Evolutionary conservation across 2,329 filamentous ascomycete species (phyloP).

Genomic region (Tolypocladium ophioglossoides): DNA sequence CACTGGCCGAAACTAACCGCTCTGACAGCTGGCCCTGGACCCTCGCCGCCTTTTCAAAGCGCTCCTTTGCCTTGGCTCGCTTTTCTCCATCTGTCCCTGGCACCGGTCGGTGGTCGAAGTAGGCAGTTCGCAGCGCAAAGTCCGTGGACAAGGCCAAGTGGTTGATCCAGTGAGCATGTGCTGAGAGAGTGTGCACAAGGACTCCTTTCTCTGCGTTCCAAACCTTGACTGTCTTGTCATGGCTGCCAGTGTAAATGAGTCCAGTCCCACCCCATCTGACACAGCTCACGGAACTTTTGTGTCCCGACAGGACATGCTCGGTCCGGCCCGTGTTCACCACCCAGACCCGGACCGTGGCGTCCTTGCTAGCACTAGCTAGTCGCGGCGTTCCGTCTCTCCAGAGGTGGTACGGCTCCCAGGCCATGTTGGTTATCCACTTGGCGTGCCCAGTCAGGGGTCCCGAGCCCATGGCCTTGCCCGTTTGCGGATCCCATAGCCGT

Average conservation of each 20-base stretch:
- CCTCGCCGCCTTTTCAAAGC: conserved; percentile 77
- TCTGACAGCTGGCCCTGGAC: conserved; percentile 70
- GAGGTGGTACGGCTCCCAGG: conserved; percentile 89
- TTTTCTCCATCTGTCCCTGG: conserved; percentile 62
- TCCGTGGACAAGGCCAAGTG: conserved; percentile 90
- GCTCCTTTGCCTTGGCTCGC: conserved; percentile 61
- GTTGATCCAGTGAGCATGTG: conserved; percentile 93
- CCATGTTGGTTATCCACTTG: conserved; percentile 79
- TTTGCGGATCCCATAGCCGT: conserved; percentile 79
- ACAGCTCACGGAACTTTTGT: conserved; percentile 81
- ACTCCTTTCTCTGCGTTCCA: conserved; percentile 78
- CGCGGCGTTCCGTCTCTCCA: conserved; percentile 65
- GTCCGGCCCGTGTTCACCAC: conserved; percentile 66
- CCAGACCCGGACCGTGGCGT: conserved; percentile 82
- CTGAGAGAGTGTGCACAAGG: conserved; percentile 64
- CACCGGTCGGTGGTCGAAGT: conserved; percentile 67
- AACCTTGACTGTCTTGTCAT: conserved; percentile 86
- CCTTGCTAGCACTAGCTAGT: conserved; percentile 81
- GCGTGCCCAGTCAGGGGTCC: conserved; percentile 68
- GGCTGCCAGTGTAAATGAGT: conserved; percentile 71
- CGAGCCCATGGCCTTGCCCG: conserved; percentile 58
- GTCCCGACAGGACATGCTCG: conserved; percentile 75
- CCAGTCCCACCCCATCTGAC: conserved; percentile 93
- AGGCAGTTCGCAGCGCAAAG: conserved; percentile 76
- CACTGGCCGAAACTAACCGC: conserved; percentile 78